Conservation (phyloP, 2,329 filamentous ascomycete species). For the Coleophoma crateriformis region DNA sequence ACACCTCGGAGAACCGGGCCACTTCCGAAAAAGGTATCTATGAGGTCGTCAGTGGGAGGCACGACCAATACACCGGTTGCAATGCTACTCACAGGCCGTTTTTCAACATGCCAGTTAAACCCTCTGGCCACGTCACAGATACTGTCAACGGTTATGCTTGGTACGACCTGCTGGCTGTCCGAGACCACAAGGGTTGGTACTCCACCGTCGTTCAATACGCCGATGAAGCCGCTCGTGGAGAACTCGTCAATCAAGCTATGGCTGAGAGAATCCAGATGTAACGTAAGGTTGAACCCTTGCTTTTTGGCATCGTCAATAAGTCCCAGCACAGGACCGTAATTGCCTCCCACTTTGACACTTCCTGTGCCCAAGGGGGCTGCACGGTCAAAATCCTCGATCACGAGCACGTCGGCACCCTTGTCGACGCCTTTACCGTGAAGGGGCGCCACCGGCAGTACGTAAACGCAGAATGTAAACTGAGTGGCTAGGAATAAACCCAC, state of each 20-base stretch:
- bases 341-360: constrained; percentile 83
- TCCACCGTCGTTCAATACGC: constrained; percentile 50
- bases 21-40: constrained; percentile 1
- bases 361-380: constrained; percentile 85
- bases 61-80: not conserved
- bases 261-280: constrained; percentile 80
- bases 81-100: not conserved
- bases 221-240: constrained; percentile 85
- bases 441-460: constrained; percentile 87
- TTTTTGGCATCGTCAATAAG: constrained; percentile 74
- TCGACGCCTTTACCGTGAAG: constrained; percentile 77
- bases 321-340: constrained; percentile 84
- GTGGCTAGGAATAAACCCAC: constrained; percentile 80
- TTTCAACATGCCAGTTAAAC: constrained; percentile 76
- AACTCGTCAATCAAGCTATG: constrained; percentile 88
- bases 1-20: constrained; percentile 51
- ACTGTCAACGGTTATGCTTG: constrained; percentile 75
- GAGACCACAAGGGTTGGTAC: constrained; percentile 72
- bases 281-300: constrained; percentile 79
- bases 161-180: constrained; percentile 76
- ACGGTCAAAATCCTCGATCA: constrained; percentile 86
- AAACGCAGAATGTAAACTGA: constrained; percentile 84
- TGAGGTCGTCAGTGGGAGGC: not conserved
- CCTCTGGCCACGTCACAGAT: constrained; percentile 67
- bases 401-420: constrained; percentile 60